These are phyloP conservation scores for Singerocomus rubriflavus DNA, from an alignment of 1,284 basidiomycete species.

Conservation along the genomic window DNA sequence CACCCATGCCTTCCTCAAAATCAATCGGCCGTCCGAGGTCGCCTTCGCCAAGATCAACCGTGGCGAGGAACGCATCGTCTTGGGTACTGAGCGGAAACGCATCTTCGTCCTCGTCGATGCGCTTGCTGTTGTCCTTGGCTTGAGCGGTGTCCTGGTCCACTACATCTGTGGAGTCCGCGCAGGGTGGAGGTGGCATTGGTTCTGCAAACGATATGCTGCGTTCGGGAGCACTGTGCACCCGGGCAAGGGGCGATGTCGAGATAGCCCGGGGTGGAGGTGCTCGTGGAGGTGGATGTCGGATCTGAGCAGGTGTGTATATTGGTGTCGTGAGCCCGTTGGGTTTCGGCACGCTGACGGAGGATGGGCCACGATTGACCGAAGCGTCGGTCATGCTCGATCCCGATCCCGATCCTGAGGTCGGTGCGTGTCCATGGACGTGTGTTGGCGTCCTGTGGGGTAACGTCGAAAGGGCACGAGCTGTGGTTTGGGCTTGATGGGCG, in stretches of 20 bases:
- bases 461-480: background rate
- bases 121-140: conserved; percentile 8
- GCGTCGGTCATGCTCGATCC: background rate
- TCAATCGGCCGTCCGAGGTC: conserved; percentile 51
- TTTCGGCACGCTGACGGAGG: conserved; percentile 1
- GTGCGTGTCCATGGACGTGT: background rate
- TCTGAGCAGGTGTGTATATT: conserved; percentile 18
- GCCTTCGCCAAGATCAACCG: conserved; percentile 53
- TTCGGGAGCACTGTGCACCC: conserved; percentile 3
- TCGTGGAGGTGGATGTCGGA: conserved; percentile 5
- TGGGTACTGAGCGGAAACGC: conserved; percentile 56
- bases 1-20: conserved; percentile 39
- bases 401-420: conserved; percentile 2
- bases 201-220: conserved; percentile 12
- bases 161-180: background rate
- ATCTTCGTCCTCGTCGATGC: conserved; percentile 38
- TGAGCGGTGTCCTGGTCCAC: conserved; percentile 9
- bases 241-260: conserved; percentile 17
- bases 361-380: background rate
- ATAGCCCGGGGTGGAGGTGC: conserved; percentile 1
- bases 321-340: conserved; percentile 19
- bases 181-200: background rate
- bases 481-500: conserved; percentile 7
- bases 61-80: conserved; percentile 60
- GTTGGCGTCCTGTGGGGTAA: background rate